Evolutionary conservation across 805 yeast species (phyloP), one percentile per base, ranked within the genome.

Genomic region (Candida hungchunana): DNA sequence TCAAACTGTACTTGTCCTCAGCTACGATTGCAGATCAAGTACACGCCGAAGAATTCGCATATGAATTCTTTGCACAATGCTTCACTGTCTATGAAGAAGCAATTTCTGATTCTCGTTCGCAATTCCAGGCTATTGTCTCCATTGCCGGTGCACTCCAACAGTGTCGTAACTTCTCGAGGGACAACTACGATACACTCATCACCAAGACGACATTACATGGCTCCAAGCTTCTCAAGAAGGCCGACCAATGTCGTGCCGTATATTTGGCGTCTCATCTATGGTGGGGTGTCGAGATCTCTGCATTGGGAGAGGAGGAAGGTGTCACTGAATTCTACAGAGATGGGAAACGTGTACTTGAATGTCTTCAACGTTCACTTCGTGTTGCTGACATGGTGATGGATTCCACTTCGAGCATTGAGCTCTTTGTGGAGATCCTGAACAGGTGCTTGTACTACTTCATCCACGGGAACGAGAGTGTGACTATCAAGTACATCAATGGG

Each of bases 321-420:
- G 62, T 60, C 17, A 64, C 60, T 1, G 56, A 60, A 12, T 61
- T 65, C 40, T 64, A 61, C 52, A 53, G 74, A 31, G 73, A 68
- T 41, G 75, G 74, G 24, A 85, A 85, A 52, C 68, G 95, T 24
- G 96, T 90, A 2, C 64, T 90, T 53, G 97, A 93, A 54, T 88
- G 96, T 57, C 68, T 90, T 29, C 96, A 88, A 58, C 77, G 90
- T 48, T 77, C 97, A 1, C 59, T 90, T 13, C 69, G 97, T 29
- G 86, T 87, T 7, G 96, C 97, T 0, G 97, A 93, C 57, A 82
- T 93, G n/a, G 84, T 93, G 39, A 80, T 89, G 79, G 97, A 90
- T 54, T 66, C 63, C 34, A 73, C 68, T 27, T 81, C 77, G 30
- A 82, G 87, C 23, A 66, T 83, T 38, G 90, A 86, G 59, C 67